These are phyloP conservation scores for Boletus speciosus DNA, from an alignment of 768 basidiomycete species.

Conservation along the genomic window DNA sequence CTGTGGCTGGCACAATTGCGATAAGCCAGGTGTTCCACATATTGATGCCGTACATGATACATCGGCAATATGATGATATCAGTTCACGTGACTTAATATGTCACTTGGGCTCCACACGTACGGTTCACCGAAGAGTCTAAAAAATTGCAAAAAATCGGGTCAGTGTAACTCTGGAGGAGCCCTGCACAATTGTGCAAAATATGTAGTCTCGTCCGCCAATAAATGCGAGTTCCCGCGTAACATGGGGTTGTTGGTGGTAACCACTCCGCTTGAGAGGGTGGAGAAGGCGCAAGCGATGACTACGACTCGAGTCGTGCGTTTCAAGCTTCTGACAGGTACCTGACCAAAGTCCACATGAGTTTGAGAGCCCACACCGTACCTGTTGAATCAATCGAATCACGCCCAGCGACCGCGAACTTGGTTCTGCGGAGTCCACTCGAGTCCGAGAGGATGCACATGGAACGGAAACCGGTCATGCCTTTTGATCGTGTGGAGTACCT, in stretches of 20 bases:
- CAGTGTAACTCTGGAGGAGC: background rate
- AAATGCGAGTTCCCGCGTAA: background rate
- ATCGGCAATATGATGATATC: background rate
- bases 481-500: background rate
- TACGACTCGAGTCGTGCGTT: background rate
- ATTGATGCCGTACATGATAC: background rate
- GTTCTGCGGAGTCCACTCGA: background rate
- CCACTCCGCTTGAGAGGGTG: background rate
- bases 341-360: background rate
- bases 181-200: background rate
- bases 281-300: background rate
- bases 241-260: background rate
- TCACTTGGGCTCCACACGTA: background rate
- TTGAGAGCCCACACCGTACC: no score
- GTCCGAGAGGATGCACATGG: no score
- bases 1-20: constrained; percentile 1
- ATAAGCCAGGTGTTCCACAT: background rate
- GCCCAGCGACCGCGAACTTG: background rate
- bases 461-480: background rate
- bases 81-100: background rate
- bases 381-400: no score
- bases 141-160: background rate
- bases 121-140: no score
- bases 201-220: background rate
- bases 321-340: background rate